Percentiles rank a stretch among this genome's conserved stretches.
phyloP scores from a whole-genome alignment of 2,329 filamentous ascomycete genomes.

The Curvularia sp. region DNA sequence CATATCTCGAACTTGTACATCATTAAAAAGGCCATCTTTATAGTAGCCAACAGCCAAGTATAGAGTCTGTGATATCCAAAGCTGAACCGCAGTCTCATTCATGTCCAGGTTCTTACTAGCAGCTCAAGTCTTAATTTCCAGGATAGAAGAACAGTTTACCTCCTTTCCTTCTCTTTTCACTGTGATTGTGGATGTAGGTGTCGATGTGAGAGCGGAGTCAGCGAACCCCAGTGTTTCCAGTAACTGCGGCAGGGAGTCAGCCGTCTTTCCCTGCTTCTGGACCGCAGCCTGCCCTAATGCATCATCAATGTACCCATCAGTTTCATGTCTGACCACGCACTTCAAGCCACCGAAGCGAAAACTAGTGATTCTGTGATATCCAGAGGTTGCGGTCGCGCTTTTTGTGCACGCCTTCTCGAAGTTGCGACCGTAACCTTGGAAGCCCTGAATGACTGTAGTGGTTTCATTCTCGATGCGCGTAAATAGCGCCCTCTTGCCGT shows the following conservation, averaged over 20 bases:
- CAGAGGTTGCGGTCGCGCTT: constrained; percentile 52
- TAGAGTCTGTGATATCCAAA: constrained; percentile 58
- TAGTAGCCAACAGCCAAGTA: constrained; percentile 57
- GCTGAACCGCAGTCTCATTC: constrained; percentile 49
- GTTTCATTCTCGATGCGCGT: constrained; percentile 44
- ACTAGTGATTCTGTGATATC: constrained; percentile 56
- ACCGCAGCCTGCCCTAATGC: constrained; percentile 3
- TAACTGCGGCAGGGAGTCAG: constrained; percentile 34
- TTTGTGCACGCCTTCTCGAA: constrained; percentile 57
- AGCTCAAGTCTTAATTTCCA: constrained; percentile 57
- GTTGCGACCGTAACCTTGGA: constrained; percentile 55
- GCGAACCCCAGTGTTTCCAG: constrained; percentile 16
- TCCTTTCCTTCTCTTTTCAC: constrained; percentile 32
- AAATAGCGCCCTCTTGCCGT: constrained; percentile 40
- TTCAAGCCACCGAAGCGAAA: constrained; percentile 54
- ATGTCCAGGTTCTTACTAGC: constrained; percentile 43
- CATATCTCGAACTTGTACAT: constrained; percentile 15
- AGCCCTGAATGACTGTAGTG: constrained; percentile 34
- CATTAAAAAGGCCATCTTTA: constrained; percentile 44
- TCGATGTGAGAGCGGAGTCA: too few species aligned
- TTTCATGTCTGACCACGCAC: constrained; percentile 55
- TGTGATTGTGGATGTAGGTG: constrained; percentile 41
- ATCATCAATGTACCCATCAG: constrained; percentile 51
- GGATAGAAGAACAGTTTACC: constrained; percentile 36
- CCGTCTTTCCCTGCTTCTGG: constrained; percentile 10